A percentile compares a stretch with the other conserved stretches of the same genome.
Evolutionary conservation across 2,329 filamentous ascomycete genomes (phyloP).

Genomic region (Aspergillus glaucus): DNA sequence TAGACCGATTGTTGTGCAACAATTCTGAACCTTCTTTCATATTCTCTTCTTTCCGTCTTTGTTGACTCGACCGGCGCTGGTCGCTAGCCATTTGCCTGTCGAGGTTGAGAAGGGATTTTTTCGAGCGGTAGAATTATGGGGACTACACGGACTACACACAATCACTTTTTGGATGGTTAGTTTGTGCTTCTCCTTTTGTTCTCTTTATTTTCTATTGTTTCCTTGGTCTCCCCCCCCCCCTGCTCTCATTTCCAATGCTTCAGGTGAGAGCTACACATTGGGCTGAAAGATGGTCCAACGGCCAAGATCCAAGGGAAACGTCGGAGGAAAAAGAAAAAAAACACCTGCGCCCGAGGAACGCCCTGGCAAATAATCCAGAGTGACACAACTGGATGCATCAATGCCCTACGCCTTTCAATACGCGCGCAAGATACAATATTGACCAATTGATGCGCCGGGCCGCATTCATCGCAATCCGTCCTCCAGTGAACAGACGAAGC

Average conservation of each 20-base stretch:
- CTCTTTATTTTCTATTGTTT: constrained; percentile 10
- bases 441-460: no score
- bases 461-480: no score
- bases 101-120: not conserved
- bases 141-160: constrained; percentile 18
- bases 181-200: constrained; percentile 14
- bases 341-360: no score
- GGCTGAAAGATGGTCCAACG: not conserved
- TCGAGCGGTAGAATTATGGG: constrained; percentile 25
- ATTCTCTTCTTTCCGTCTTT: constrained; percentile 1
- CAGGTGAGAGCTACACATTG: not conserved
- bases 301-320: not conserved
- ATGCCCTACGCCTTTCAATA: no score
- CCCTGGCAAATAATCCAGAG: no score
- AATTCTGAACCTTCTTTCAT: constrained; percentile 6
- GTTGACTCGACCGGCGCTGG: constrained; percentile 16
- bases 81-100: constrained; percentile 5
- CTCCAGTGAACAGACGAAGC: no score
- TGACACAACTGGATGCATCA: no score
- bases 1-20: not conserved
- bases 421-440: no score
- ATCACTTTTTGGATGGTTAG: constrained; percentile 33
- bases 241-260: not conserved
- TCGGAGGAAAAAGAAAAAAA: no score
- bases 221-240: not conserved